phyloP scores from a whole-genome alignment of 2,329 filamentous ascomycete species.

The Aspergillus brasiliensis region DNA sequence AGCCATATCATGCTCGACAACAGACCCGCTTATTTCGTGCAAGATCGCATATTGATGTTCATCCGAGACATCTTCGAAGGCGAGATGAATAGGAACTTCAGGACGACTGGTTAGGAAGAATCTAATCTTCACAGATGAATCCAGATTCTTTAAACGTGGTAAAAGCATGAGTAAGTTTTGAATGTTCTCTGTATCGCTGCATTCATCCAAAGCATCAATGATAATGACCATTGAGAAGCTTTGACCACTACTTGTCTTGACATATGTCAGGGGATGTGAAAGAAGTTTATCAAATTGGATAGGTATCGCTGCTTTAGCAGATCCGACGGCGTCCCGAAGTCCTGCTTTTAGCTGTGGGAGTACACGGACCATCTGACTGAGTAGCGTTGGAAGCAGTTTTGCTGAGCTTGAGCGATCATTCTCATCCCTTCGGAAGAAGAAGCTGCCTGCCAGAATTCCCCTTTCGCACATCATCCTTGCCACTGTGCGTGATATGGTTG shows the following conservation, averaged over 20 bases:
- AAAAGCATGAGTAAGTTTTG: conserved; percentile 25
- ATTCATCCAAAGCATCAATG: conserved; percentile 31
- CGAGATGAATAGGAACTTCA: conserved; percentile 25
- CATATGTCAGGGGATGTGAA: conserved; percentile 22
- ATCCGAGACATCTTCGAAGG: conserved; percentile 20
- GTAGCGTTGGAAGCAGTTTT: conserved; percentile 43
- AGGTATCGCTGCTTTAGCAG: conserved; percentile 23
- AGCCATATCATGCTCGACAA: conserved; percentile 24
- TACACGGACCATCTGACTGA: conserved; percentile 29
- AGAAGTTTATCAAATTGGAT: conserved; percentile 32
- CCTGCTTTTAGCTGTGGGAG: conserved; percentile 29
- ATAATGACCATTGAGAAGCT: conserved; percentile 17
- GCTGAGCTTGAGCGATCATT: conserved; percentile 38
- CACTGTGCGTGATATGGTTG: conserved; percentile 34
- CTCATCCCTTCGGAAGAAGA: conserved; percentile 51
- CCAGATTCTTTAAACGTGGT: conserved; percentile 6
- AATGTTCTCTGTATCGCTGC: conserved; percentile 19
- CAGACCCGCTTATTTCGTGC: conserved; percentile 21
- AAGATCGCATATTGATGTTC: conserved; percentile 25
- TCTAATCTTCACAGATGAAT: conserved; percentile 14
- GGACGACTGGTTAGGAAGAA: conserved; percentile 30
- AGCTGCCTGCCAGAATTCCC: conserved; percentile 38
- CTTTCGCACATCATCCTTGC: conserved; percentile 21
- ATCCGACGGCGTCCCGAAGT: conserved; percentile 24
- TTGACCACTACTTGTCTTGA: neutral